Evolutionary conservation across 2,329 filamentous ascomycete species (phyloP).

Genomic region (Pseudocercospora vitis): DNA sequence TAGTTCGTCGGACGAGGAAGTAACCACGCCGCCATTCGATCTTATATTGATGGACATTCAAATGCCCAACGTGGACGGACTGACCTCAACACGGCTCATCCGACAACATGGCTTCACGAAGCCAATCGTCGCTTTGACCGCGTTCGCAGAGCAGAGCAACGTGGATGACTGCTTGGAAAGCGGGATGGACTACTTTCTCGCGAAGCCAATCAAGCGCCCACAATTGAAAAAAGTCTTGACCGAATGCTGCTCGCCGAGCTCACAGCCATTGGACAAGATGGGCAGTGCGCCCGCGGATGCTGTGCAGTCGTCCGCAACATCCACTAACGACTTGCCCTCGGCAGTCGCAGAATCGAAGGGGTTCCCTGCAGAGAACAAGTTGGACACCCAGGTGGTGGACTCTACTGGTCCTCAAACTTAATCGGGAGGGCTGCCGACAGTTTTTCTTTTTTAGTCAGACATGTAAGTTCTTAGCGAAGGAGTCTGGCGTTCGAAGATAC

Average conservation of each 20-base stretch:
- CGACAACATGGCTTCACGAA: constrained; percentile 81
- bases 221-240: constrained; percentile 83
- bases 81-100: constrained; percentile 83
- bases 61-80: constrained; percentile 90
- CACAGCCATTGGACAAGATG: neutral
- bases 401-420: neutral
- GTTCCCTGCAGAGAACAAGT: neutral
- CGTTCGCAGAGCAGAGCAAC: constrained; percentile 88
- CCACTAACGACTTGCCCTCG: neutral
- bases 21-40: constrained; percentile 60
- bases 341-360: no score
- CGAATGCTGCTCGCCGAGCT: constrained; percentile 60
- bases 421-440: neutral
- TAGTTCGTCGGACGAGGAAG: constrained; percentile 48
- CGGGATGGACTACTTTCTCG: constrained; percentile 88
- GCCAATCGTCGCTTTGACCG: constrained; percentile 87
- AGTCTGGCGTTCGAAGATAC: neutral
- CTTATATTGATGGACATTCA: constrained; percentile 86
- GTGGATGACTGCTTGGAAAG: constrained; percentile 65
- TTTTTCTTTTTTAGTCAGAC: neutral
- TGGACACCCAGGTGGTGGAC: neutral
- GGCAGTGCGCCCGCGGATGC: neutral
- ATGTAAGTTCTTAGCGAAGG: neutral
- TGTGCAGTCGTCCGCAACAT: neutral
- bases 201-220: constrained; percentile 72